Conservation (phyloP, 1,284 basidiomycete species). For the Cerioporus squamosus region DNA sequence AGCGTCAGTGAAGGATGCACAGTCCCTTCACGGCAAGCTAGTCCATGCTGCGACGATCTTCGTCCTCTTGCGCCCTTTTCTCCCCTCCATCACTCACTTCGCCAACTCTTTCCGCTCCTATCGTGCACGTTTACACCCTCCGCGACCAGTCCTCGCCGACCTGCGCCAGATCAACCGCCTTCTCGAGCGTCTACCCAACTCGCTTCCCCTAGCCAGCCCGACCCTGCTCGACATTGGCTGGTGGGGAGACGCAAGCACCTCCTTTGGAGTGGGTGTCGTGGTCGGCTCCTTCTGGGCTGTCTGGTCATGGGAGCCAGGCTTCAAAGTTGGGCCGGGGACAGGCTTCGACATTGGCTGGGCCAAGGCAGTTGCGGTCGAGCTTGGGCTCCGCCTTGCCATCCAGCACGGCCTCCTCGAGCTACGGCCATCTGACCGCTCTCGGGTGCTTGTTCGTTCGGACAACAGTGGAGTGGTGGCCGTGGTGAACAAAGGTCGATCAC, state of each 20-base stretch:
- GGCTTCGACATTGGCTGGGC: constrained; percentile 42
- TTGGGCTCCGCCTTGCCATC: constrained; percentile 31
- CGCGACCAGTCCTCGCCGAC: constrained; percentile 22
- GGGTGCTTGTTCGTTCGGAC: constrained; percentile 30
- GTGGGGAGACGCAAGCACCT: constrained; percentile 45
- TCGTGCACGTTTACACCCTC: constrained; percentile 12
- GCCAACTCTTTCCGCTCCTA: constrained; percentile 20
- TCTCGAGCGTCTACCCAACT: constrained; percentile 26
- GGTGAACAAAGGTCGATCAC: constrained; percentile 36
- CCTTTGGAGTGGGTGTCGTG: constrained; percentile 43
- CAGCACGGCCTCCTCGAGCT: constrained; percentile 11
- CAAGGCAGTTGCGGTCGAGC: constrained; percentile 41
- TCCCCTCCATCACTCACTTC: constrained; percentile 30
- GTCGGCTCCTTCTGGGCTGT: constrained; percentile 35
- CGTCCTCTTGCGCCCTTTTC: constrained; percentile 37
- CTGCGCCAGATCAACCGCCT: constrained; percentile 28
- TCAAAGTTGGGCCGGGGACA: constrained; percentile 33
- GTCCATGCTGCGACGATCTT: constrained; percentile 38
- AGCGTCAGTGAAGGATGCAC: constrained; percentile 32
- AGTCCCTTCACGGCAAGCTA: constrained; percentile 41
- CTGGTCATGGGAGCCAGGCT: constrained; percentile 37
- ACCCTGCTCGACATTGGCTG: constrained; percentile 33
- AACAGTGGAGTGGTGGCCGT: constrained; percentile 35
- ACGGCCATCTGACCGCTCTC: background rate
- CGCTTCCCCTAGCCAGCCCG: constrained; percentile 21